These are phyloP conservation scores for Taxawa tesnikishii DNA, from an alignment of 2,329 filamentous ascomycete genomes.

Conservation along the genomic window DNA sequence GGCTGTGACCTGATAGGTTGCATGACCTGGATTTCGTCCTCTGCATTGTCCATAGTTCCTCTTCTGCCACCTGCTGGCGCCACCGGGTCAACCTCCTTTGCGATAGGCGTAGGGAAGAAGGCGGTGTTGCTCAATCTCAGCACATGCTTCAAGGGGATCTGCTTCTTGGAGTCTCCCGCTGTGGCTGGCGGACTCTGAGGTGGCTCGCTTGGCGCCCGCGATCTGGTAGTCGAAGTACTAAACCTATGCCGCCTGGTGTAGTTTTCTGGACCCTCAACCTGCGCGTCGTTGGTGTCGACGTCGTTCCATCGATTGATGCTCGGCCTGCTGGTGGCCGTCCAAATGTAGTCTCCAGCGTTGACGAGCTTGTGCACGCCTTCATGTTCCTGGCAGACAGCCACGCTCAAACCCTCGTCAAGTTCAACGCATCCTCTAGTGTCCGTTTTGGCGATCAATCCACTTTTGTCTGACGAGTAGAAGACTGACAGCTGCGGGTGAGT, in stretches of 20 bases:
- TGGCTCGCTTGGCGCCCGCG: slow-evolving; percentile 26
- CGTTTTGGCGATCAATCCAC: slow-evolving; percentile 90
- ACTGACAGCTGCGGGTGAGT: slow-evolving; percentile 73
- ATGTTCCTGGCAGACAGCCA: slow-evolving; percentile 87
- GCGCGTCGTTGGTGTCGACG: slow-evolving; percentile 62
- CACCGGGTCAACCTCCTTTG: slow-evolving; percentile 25
- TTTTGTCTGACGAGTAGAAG: slow-evolving; percentile 91
- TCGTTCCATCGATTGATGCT: slow-evolving; percentile 89
- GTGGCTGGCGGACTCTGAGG: slow-evolving; percentile 12
- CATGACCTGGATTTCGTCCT: slow-evolving; percentile 16
- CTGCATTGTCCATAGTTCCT: slow-evolving; percentile 39
- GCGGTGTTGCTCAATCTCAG: slow-evolving; percentile 77
- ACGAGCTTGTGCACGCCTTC: slow-evolving; percentile 60
- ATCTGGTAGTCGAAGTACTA: slow-evolving; percentile 32
- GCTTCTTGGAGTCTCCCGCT: slow-evolving; percentile 34
- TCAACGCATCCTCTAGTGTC: slow-evolving; percentile 67
- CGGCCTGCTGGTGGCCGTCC: slow-evolving; percentile 81
- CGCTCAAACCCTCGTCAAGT: slow-evolving; percentile 76
- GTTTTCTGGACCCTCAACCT: slow-evolving; percentile 46
- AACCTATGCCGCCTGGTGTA: slow-evolving; percentile 38
- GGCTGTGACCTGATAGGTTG: slow-evolving; percentile 30
- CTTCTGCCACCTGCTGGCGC: slow-evolving; percentile 4
- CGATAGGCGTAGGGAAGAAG: slow-evolving; percentile 46
- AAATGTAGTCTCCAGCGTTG: slow-evolving; percentile 61
- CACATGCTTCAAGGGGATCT: slow-evolving; percentile 66